These are phyloP conservation scores for Penicillium sp. DNA, from an alignment of 2,329 filamentous ascomycete species.

Conservation along the genomic window DNA sequence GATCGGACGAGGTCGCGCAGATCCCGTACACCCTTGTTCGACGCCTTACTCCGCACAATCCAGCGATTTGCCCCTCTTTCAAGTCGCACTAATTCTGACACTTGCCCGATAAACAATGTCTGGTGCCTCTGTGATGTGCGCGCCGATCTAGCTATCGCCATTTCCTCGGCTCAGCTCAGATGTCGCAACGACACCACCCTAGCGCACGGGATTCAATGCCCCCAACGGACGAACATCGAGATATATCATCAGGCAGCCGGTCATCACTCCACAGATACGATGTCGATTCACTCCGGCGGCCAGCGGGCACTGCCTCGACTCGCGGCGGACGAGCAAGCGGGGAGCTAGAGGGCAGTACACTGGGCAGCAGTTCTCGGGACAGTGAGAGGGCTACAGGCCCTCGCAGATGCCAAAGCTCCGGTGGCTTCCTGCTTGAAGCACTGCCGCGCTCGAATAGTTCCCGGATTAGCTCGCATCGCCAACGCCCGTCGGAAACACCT, in stretches of 20 bases:
- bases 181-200: constrained; percentile 23
- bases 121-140: constrained; percentile 20
- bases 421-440: constrained; percentile 47
- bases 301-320: constrained; percentile 18
- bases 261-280: constrained; percentile 13
- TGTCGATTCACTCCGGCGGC: constrained; percentile 17
- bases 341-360: constrained; percentile 36
- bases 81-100: constrained; percentile 20
- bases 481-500: constrained; percentile 24
- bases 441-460: constrained; percentile 27
- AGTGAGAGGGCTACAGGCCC: constrained; percentile 26
- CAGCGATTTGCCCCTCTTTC: neutral
- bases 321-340: constrained; percentile 28
- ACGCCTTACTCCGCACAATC: neutral
- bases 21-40: neutral
- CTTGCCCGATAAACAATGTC: constrained; percentile 14
- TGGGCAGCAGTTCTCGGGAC: constrained; percentile 36
- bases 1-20: neutral
- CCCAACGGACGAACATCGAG: constrained; percentile 11
- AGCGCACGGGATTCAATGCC: constrained; percentile 14
- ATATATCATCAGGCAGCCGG: neutral
- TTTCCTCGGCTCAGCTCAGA: constrained; percentile 16
- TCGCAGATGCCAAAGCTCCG: constrained; percentile 31
- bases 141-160: constrained; percentile 20
- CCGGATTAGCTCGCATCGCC: constrained; percentile 22